Evolutionary conservation across 805 yeast genomes (phyloP).

Genomic region (Candida endomychidarum): DNA sequence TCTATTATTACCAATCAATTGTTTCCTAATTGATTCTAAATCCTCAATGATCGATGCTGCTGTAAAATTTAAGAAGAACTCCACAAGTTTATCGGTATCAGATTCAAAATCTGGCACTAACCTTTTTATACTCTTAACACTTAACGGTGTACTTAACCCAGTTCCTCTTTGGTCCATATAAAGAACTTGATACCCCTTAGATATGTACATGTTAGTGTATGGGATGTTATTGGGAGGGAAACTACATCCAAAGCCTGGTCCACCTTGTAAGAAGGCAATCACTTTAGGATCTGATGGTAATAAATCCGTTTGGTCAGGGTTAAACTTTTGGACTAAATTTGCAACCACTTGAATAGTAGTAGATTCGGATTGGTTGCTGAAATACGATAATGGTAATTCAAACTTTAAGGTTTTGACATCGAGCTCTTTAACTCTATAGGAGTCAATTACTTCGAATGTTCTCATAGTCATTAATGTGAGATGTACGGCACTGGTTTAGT

Average conservation of each 20-base stretch:
- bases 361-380: slow-evolving; percentile 7
- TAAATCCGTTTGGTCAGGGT: slow-evolving; percentile 14
- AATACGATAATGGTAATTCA: slow-evolving; percentile 22
- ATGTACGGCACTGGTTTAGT: slow-evolving; percentile 1
- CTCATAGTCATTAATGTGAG: slow-evolving; percentile 6
- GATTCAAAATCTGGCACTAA: slow-evolving; percentile 15
- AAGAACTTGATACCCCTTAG: slow-evolving; percentile 44
- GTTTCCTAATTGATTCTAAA: slow-evolving; percentile 44
- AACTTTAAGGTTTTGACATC: slow-evolving; percentile 23
- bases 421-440: slow-evolving; percentile 21
- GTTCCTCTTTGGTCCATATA: slow-evolving; percentile 64
- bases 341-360: slow-evolving; percentile 25
- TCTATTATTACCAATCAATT: slow-evolving; percentile 34
- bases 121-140: slow-evolving; percentile 25
- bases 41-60: slow-evolving; percentile 56
- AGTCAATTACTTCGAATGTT: slow-evolving; percentile 21
- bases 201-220: slow-evolving; percentile 31
- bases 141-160: slow-evolving; percentile 51
- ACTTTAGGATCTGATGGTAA: slow-evolving; percentile 35
- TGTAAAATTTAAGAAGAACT: slow-evolving; percentile 45
- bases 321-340: slow-evolving; percentile 33
- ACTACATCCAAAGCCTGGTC: slow-evolving; percentile 51
- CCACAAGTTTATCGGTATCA: slow-evolving; percentile 30
- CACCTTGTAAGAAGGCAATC: slow-evolving; percentile 50
- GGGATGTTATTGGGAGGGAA: slow-evolving; percentile 34